phyloP scores from a whole-genome alignment of 2,329 filamentous ascomycete species.

The Penicillium sclerotiorum region DNA sequence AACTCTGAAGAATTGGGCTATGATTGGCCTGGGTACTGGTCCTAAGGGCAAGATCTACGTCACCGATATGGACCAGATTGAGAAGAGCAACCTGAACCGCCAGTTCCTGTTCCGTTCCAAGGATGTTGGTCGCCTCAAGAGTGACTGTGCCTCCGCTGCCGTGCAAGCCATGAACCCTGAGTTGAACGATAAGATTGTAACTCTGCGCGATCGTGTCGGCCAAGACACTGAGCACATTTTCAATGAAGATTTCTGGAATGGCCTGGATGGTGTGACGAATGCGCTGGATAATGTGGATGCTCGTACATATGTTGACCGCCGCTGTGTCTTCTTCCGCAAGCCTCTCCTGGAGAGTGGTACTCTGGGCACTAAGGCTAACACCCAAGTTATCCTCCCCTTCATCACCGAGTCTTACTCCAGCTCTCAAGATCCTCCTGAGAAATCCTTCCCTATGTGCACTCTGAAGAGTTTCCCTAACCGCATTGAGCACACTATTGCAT shows the following conservation, averaged over 20 bases:
- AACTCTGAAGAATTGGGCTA: constrained; percentile 99
- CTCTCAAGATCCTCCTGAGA: constrained; percentile 95
- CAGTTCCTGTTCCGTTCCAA: constrained; percentile 94
- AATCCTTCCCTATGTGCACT: constrained; percentile 99
- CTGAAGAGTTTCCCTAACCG: constrained; percentile 96
- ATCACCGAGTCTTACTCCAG: constrained; percentile 96
- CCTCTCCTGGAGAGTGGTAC: constrained; percentile 94
- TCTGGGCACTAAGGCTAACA: constrained; percentile 98
- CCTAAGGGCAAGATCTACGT: constrained; percentile 86
- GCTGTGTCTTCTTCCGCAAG: constrained; percentile 98
- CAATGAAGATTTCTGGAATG: constrained; percentile 88
- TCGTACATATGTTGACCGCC: constrained; percentile 90
- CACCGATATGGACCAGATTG: constrained; percentile 98
- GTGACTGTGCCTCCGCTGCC: constrained; percentile 86
- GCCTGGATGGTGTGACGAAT: constrained; percentile 90
- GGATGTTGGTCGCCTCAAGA: constrained; percentile 96
- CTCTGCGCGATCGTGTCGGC: constrained; percentile 86
- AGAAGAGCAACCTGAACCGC: constrained; percentile 97
- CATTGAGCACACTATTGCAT: constrained; percentile 98
- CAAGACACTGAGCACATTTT: constrained; percentile 92
- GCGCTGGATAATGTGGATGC: constrained; percentile 97
- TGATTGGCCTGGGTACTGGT: constrained; percentile 92
- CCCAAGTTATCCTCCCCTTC: constrained; percentile 87
- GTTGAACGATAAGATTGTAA: constrained; percentile 79
- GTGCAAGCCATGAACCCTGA: constrained; percentile 96